These are phyloP conservation scores for Atkinsonella hypoxylon DNA, from an alignment of 2,329 filamentous ascomycete genomes.

Conservation along the genomic window DNA sequence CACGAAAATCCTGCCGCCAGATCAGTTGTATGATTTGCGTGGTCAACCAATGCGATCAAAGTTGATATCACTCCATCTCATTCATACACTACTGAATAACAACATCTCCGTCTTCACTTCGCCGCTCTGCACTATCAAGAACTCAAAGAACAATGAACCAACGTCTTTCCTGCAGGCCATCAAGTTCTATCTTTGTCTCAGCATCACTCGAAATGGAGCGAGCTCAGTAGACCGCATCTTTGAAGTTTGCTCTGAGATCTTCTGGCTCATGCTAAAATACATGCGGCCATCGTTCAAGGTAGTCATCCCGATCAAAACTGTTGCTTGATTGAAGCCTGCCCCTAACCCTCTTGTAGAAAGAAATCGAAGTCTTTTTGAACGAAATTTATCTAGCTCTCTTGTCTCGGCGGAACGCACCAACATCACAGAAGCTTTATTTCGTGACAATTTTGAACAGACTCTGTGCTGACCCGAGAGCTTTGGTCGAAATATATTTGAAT, in stretches of 20 bases:
- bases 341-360: constrained; percentile 49
- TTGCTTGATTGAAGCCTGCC: neutral
- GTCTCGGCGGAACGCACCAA: constrained; percentile 73
- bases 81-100: constrained; percentile 91
- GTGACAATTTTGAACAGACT: constrained; percentile 75
- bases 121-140: constrained; percentile 81
- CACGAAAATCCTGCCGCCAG: constrained; percentile 77
- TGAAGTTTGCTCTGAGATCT: constrained; percentile 92
- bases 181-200: constrained; percentile 93
- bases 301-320: constrained; percentile 12
- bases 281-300: constrained; percentile 91
- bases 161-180: constrained; percentile 89
- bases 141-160: constrained; percentile 76
- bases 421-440: constrained; percentile 87
- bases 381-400: constrained; percentile 92
- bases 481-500: constrained; percentile 95
- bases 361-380: constrained; percentile 94
- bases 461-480: constrained; percentile 70
- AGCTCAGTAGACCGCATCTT: constrained; percentile 89
- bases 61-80: constrained; percentile 85
- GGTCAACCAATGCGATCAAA: constrained; percentile 97
- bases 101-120: constrained; percentile 85
- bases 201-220: constrained; percentile 86
- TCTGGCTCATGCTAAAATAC: constrained; percentile 92
- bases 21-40: constrained; percentile 84